phyloP scores from a whole-genome alignment of 2,329 filamentous ascomycete genomes.

The Endoconidiophora polonica region DNA sequence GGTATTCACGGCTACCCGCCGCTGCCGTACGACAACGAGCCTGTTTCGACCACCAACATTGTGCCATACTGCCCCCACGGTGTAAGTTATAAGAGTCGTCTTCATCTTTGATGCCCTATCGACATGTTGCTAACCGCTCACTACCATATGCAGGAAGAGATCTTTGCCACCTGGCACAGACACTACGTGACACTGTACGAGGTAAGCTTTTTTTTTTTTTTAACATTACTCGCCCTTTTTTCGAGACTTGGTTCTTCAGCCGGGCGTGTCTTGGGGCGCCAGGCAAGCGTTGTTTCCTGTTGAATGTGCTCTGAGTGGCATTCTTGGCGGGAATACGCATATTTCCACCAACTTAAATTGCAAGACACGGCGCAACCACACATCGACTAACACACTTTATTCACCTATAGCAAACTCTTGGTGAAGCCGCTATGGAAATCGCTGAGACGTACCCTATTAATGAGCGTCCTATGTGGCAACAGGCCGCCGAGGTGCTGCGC shows the following conservation, averaged over 20 bases:
- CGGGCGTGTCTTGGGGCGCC: too few relatives aligned
- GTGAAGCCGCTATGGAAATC: constrained; percentile 28
- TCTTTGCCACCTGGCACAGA: constrained; percentile 39
- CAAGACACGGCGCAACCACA: not conserved
- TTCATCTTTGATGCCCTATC: not conserved
- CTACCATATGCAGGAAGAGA: constrained; percentile 23
- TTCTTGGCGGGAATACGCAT: too few relatives aligned
- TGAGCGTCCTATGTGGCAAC: constrained; percentile 22
- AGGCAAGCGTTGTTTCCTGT: too few relatives aligned
- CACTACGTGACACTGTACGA: constrained; percentile 38
- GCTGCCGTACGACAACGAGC: constrained; percentile 25
- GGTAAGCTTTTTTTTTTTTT: constrained; percentile 19
- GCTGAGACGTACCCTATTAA: constrained; percentile 26
- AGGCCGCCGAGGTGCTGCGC: constrained; percentile 30
- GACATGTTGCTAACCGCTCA: constrained; percentile 4
- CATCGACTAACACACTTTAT: not conserved
- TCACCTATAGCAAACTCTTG: constrained; percentile 32
- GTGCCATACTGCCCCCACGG: constrained; percentile 31
- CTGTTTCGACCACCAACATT: constrained; percentile 17
- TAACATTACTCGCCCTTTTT: too few relatives aligned
- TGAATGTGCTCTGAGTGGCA: too few relatives aligned
- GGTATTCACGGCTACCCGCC: constrained; percentile 28
- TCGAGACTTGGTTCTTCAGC: too few relatives aligned
- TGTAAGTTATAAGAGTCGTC: constrained; percentile 19
- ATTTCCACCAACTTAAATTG: too few relatives aligned